These are phyloP conservation scores for Pythium sukuiense DNA, from an alignment of 352 stramenopile genomes.

Conservation along the genomic window DNA sequence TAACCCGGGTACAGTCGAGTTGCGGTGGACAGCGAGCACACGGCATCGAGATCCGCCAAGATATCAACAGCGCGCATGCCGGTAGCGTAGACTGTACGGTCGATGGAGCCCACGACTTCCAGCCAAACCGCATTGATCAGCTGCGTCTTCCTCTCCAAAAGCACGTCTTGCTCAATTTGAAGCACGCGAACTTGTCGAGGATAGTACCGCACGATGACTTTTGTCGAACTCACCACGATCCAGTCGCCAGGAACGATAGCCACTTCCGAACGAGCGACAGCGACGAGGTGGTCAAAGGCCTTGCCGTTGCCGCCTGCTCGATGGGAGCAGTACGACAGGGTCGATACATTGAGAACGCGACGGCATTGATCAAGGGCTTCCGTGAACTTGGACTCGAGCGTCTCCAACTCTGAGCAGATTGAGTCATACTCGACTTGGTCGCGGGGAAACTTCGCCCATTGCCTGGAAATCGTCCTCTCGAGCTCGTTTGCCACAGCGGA, in stretches of 20 bases:
- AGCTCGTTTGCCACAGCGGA: neutral
- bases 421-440: slow-evolving; percentile 5
- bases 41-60: slow-evolving; percentile 56
- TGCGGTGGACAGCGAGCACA: slow-evolving; percentile 60
- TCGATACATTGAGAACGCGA: slow-evolving; percentile 1
- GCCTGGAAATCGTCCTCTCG: neutral
- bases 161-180: slow-evolving; percentile 34
- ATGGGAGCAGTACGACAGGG: slow-evolving; percentile 12
- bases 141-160: slow-evolving; percentile 34
- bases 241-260: slow-evolving; percentile 33
- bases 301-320: slow-evolving; percentile 8
- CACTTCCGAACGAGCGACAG: slow-evolving; percentile 3
- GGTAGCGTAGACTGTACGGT: slow-evolving; percentile 38
- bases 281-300: slow-evolving; percentile 9
- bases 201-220: slow-evolving; percentile 43
- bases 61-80: slow-evolving; percentile 44
- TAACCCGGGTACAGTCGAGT: slow-evolving; percentile 52
- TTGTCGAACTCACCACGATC: slow-evolving; percentile 50
- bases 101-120: slow-evolving; percentile 37
- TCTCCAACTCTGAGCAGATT: neutral
- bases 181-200: slow-evolving; percentile 39
- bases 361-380: slow-evolving; percentile 2
- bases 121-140: slow-evolving; percentile 42
- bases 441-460: neutral
- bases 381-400: slow-evolving; percentile 3